A percentile compares a stretch with the other conserved stretches of the same genome.
These are phyloP conservation scores for Grosmannia serpens DNA, from an alignment of 2,329 filamentous ascomycete genomes.

Conservation along the genomic window DNA sequence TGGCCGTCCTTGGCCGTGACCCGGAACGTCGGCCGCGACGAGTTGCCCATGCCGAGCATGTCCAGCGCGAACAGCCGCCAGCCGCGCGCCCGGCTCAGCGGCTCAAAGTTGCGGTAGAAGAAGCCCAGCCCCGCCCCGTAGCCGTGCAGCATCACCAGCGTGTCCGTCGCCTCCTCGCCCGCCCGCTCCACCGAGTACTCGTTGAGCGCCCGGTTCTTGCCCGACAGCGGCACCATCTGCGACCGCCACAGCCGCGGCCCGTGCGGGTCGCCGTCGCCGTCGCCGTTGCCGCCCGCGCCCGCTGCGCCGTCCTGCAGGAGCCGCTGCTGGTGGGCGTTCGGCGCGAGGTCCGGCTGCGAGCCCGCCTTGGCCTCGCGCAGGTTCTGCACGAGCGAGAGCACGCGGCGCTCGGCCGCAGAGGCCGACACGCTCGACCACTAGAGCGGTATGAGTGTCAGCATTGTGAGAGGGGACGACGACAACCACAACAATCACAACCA, in stretches of 20 bases:
- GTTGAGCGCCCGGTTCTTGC: constrained; percentile 79
- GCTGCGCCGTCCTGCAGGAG: not conserved
- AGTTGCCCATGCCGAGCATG: constrained; percentile 89
- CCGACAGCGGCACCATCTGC: constrained; percentile 70
- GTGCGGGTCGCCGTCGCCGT: constrained; percentile 53
- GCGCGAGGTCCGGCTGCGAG: constrained; percentile 4
- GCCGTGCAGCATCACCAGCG: constrained; percentile 89
- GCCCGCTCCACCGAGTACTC: constrained; percentile 84
- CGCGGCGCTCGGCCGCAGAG: constrained; percentile 72
- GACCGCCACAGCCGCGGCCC: constrained; percentile 80
- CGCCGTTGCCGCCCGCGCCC: constrained; percentile 19
- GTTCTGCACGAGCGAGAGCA: constrained; percentile 77
- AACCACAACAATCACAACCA: not conserved
- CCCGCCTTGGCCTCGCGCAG: constrained; percentile 58
- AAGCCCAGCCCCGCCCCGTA: constrained; percentile 95
- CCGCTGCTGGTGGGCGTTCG: constrained; percentile 2
- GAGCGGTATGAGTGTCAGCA: constrained; percentile 8
- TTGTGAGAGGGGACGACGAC: constrained; percentile 3
- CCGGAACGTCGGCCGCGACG: constrained; percentile 70
- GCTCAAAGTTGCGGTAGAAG: constrained; percentile 97
- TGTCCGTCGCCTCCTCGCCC: constrained; percentile 69
- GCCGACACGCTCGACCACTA: constrained; percentile 83
- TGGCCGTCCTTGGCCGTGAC: constrained; percentile 75
- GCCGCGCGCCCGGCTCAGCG: constrained; percentile 62
- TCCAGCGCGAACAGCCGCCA: constrained; percentile 94